Evolutionary conservation across 129 eudicot genomes (phyloP).

Genomic region (Mikania micrantha): DNA sequence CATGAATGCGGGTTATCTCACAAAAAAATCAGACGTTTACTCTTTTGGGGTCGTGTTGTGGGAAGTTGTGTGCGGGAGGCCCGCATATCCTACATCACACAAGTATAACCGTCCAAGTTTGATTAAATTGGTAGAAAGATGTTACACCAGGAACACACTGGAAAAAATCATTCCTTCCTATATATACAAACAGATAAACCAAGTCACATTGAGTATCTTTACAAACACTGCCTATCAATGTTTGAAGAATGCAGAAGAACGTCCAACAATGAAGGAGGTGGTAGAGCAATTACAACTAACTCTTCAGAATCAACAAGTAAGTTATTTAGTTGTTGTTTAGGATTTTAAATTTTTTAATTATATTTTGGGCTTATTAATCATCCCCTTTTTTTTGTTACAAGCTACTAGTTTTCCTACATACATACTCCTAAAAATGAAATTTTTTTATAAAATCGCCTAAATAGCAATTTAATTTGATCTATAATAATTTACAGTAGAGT

Average conservation of each 20-base stretch:
- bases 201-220: background rate
- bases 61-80: too few species aligned
- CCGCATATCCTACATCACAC: too few species aligned
- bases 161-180: background rate
- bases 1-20: too few species aligned
- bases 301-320: background rate
- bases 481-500: too few species aligned
- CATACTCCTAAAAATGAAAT: too few species aligned
- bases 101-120: too few species aligned
- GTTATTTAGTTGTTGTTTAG: background rate
- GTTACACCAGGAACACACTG: background rate
- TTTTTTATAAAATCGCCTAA: too few species aligned
- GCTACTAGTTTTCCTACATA: too few species aligned
- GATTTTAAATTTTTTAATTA: background rate
- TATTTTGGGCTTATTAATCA: background rate
- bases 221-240: slow-evolving; percentile 8
- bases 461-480: too few species aligned
- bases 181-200: background rate
- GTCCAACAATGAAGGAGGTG: slow-evolving; percentile 5
- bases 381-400: background rate
- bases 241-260: background rate
- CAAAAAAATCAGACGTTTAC: too few species aligned
- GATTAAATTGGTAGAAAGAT: too few species aligned
- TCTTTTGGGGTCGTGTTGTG: too few species aligned
- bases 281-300: slow-evolving; percentile 2